Evolutionary conservation across 2,329 filamentous ascomycete species (phyloP).

Genomic region (Phaeophleospora eucalypticola): DNA sequence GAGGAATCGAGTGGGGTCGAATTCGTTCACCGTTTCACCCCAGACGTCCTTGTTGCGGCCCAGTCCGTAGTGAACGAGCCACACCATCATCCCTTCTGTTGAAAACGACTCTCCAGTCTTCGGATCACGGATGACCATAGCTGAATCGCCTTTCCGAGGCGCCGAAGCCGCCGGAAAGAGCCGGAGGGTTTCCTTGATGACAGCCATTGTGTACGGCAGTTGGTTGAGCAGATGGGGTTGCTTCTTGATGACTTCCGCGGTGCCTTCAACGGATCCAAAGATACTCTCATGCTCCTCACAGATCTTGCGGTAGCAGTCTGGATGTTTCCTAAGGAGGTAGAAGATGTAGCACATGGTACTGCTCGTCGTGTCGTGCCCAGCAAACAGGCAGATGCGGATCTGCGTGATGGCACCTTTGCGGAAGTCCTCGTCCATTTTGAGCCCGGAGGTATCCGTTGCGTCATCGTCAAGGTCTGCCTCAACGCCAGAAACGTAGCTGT

Average conservation of each 20-base stretch:
- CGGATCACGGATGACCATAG: conserved; percentile 38
- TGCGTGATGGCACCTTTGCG: conserved; percentile 30
- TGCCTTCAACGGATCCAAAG: conserved; percentile 35
- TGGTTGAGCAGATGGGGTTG: conserved; percentile 48
- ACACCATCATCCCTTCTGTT: conserved; percentile 43
- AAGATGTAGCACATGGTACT: conserved; percentile 32
- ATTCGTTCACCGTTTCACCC: conserved; percentile 38
- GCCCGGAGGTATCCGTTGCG: conserved; percentile 8
- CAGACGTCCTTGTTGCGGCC: conserved; percentile 37
- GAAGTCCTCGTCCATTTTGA: conserved; percentile 31
- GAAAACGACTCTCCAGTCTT: conserved; percentile 40
- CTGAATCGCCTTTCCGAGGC: conserved; percentile 33
- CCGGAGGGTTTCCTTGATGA: conserved; percentile 52
- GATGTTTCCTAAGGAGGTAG: conserved; percentile 36
- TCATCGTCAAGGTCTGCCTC: conserved; percentile 18
- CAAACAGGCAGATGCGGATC: conserved; percentile 38
- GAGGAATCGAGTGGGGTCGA: conserved; percentile 48
- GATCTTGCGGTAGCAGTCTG: conserved; percentile 31
- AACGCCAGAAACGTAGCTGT: conserved; percentile 32
- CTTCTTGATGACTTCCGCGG: conserved; percentile 34
- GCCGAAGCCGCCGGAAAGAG: conserved; percentile 47
- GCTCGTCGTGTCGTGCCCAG: conserved; percentile 39
- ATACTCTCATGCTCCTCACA: conserved; percentile 49
- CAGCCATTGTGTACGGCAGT: conserved; percentile 49
- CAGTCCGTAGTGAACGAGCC: conserved; percentile 35